A percentile compares a stretch with the other conserved stretches of the same genome.
phyloP scores from a whole-genome alignment of 1,284 basidiomycete genomes.

The Sporisorium reilianum region DNA sequence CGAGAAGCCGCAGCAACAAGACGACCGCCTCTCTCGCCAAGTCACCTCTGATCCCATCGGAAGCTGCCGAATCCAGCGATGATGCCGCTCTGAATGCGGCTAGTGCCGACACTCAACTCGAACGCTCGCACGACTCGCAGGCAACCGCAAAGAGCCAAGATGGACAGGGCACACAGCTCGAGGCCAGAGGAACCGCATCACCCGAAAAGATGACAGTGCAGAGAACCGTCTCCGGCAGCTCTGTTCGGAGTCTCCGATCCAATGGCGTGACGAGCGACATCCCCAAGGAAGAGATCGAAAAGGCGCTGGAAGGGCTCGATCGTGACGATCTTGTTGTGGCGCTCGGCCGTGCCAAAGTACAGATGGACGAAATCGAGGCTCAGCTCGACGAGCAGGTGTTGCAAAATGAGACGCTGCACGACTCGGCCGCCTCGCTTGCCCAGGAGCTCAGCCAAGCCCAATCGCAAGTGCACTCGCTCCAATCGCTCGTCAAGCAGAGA shows the following conservation, averaged over 20 bases:
- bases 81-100: no score
- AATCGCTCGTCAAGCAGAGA: slow-evolving; percentile 43
- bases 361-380: slow-evolving; percentile 59
- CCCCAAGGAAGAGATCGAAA: slow-evolving; percentile 57
- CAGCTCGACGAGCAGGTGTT: slow-evolving; percentile 45
- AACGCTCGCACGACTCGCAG: slow-evolving; percentile 25
- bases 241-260: slow-evolving; percentile 29
- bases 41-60: background rate
- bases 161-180: slow-evolving; percentile 17
- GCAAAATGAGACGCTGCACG: slow-evolving; percentile 51
- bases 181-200: slow-evolving; percentile 39
- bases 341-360: slow-evolving; percentile 57
- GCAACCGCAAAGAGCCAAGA: slow-evolving; percentile 20
- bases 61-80: background rate
- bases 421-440: slow-evolving; percentile 23
- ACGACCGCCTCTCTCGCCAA: slow-evolving; percentile 10
- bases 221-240: slow-evolving; percentile 28
- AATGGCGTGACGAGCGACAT: slow-evolving; percentile 35
- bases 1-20: slow-evolving; percentile 28
- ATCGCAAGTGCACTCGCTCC: slow-evolving; percentile 33
- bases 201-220: slow-evolving; percentile 27
- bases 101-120: slow-evolving; percentile 3
- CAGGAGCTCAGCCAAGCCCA: slow-evolving; percentile 40
- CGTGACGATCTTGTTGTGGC: slow-evolving; percentile 59
- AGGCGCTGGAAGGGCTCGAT: slow-evolving; percentile 50